Evolutionary conservation across 371 early-diverging fungal species (phyloP), one percentile per base, ranked within the genome.

Genomic region (Mucor indicus): DNA sequence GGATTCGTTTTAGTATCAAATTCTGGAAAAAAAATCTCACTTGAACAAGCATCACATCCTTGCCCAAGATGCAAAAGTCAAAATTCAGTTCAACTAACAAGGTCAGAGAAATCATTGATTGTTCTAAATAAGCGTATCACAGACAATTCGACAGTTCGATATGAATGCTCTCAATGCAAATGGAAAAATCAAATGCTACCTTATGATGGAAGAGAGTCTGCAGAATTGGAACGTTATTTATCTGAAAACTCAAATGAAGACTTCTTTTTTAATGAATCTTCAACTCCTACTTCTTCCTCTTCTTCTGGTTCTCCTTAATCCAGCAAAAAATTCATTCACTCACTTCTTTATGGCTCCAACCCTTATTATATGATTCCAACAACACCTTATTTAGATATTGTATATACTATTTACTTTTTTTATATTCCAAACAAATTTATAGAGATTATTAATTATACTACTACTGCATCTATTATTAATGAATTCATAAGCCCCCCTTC

Each of bases 151-250:
- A 48, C 45, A 17, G 69, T 69, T 6, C 57, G 65, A 38, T 69
- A 69, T 36, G 69, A 69, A 55, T 69, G 69, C 13, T 53, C 62
- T 10, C 62, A 62, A 27, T 69, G 69, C 38, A 57, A 52, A 43
- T 69, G 69, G 69, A 69, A 62, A 45, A 64, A 64, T 32, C 56
- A 64, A 60, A 55, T 56, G 47, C 17, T 64, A 20, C 65, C 65
- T 2, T 52, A 52, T 29, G 57, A 64, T 38, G 50, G 42, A 24
- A 54, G 60, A 49, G 54, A 55, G 36, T 54, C 59, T 7, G 52
- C 50, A 24, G 59, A 58, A 50, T 30, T 58, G 2, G 45, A 58
- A 1, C 63, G 58, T 10, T 59, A 63, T 36, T 35, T 63, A 23
- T 58, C 59, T 29, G 59, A 58, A 44, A 42, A 46, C 8, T 59